Percentiles rank a stretch among this genome's conserved stretches.
Evolutionary conservation across 1,139 yeast genomes (phyloP).

Genomic region (Diutina rugosa): DNA sequence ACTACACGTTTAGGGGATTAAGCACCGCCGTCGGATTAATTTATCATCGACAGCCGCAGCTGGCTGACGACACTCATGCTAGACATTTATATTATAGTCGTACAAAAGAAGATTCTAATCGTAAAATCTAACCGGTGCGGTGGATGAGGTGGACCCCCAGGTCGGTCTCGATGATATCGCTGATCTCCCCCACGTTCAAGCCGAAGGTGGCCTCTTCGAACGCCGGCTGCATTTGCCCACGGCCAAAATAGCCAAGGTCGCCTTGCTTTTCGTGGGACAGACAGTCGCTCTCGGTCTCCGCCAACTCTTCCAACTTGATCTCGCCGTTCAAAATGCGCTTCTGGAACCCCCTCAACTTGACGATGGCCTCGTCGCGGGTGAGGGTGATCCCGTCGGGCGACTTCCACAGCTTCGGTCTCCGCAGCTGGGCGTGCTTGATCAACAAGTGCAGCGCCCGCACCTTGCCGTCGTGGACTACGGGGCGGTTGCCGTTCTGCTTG

Average conservation of each 20-base stretch:
- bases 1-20: neutral
- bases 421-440: constrained; percentile 68
- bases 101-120: too few species aligned
- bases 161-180: constrained; percentile 77
- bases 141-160: constrained; percentile 86
- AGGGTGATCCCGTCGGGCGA: constrained; percentile 58
- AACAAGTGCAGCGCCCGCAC: constrained; percentile 50
- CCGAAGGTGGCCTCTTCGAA: constrained; percentile 83
- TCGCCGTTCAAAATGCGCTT: constrained; percentile 59
- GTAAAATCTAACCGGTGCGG: constrained; percentile 47
- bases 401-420: constrained; percentile 92
- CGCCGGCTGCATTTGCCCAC: constrained; percentile 89
- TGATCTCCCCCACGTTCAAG: constrained; percentile 70
- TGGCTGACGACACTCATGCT: too few species aligned
- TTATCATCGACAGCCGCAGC: too few species aligned
- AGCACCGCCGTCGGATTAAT: neutral
- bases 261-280: constrained; percentile 81
- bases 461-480: constrained; percentile 36
- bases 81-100: too few species aligned
- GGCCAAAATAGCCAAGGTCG: constrained; percentile 79
- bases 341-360: constrained; percentile 46
- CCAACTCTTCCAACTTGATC: constrained; percentile 55
- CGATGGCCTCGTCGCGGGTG: constrained; percentile 73
- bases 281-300: constrained; percentile 80
- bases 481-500: constrained; percentile 46